phyloP scores from a whole-genome alignment of 768 basidiomycete species.

The Phanerochaete carnosa region DNA sequence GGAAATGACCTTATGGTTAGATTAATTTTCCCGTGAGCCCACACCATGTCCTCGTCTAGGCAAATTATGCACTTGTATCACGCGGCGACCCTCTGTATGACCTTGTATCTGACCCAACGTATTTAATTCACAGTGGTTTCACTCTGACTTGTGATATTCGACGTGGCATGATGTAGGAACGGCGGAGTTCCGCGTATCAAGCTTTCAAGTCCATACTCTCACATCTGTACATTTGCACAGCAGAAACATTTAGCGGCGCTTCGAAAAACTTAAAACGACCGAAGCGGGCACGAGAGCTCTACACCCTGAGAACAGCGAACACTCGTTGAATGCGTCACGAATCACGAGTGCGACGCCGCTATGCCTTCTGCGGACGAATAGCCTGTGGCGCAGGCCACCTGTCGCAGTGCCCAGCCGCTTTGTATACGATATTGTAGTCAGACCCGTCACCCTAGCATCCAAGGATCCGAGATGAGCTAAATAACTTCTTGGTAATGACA shows the following conservation, averaged over 20 bases:
- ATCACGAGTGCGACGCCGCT: not conserved
- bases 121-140: too few relatives aligned
- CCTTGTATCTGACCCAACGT: not conserved
- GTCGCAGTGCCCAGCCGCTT: constrained; percentile 19
- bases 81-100: not conserved
- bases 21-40: constrained; percentile 14
- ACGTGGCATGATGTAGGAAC: too few relatives aligned
- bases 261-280: too few relatives aligned
- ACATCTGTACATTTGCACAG: too few relatives aligned
- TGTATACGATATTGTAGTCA: constrained; percentile 14
- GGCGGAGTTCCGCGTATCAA: too few relatives aligned
- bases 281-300: too few relatives aligned
- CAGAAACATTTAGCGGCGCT: too few relatives aligned
- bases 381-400: constrained; percentile 13
- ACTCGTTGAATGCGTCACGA: not conserved
- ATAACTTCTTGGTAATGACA: not conserved
- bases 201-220: too few relatives aligned
- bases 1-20: constrained; percentile 20
- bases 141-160: too few relatives aligned
- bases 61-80: not conserved
- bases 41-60: not conserved
- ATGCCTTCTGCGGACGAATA: constrained; percentile 10
- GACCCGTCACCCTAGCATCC: constrained; percentile 27
- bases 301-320: too few relatives aligned
- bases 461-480: not conserved